phyloP scores from a whole-genome alignment of 2,329 filamentous ascomycete genomes.

The Phaeophleospora eucalypticola region DNA sequence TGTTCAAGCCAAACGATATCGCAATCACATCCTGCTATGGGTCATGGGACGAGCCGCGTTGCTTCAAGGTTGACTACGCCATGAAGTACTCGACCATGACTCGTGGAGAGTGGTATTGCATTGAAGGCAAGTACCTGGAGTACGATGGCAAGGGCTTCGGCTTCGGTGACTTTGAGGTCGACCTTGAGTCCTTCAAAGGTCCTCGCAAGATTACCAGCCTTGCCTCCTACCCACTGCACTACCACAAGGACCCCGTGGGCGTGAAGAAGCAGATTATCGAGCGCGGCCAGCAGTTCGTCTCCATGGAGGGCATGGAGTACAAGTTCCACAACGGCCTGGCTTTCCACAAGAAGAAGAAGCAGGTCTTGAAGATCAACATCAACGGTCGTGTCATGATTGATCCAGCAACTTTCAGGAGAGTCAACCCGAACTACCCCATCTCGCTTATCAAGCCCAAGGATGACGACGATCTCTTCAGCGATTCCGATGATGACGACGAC shows the following conservation, averaged over 20 bases:
- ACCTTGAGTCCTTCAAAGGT: conserved; percentile 73
- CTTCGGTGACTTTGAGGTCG: conserved; percentile 64
- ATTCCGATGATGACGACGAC: conserved; percentile 46
- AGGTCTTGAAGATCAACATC: conserved; percentile 73
- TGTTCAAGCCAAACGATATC: conserved; percentile 83
- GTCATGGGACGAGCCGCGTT: conserved; percentile 68
- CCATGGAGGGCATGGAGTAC: conserved; percentile 78
- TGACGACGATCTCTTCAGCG: conserved; percentile 49
- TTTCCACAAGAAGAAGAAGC: conserved; percentile 76
- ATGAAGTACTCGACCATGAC: conserved; percentile 66
- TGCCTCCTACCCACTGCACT: conserved; percentile 70
- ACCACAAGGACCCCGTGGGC: conserved; percentile 67
- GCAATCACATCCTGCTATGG: conserved; percentile 74
- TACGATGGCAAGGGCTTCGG: conserved; percentile 86
- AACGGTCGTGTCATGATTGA: conserved; percentile 88
- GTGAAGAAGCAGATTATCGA: conserved; percentile 66
- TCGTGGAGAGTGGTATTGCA: conserved; percentile 68
- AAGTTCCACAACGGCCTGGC: conserved; percentile 78
- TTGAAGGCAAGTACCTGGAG: conserved; percentile 77
- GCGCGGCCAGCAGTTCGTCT: conserved; percentile 78
- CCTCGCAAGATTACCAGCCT: conserved; percentile 77
- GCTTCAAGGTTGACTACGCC: conserved; percentile 76
- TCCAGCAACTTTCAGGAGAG: conserved; percentile 72
- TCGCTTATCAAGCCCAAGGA: conserved; percentile 66
- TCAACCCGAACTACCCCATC: conserved; percentile 81